Conservation (phyloP, 371 early-diverging fungal genomes). For the Lichtheimia corymbifera region DNA sequence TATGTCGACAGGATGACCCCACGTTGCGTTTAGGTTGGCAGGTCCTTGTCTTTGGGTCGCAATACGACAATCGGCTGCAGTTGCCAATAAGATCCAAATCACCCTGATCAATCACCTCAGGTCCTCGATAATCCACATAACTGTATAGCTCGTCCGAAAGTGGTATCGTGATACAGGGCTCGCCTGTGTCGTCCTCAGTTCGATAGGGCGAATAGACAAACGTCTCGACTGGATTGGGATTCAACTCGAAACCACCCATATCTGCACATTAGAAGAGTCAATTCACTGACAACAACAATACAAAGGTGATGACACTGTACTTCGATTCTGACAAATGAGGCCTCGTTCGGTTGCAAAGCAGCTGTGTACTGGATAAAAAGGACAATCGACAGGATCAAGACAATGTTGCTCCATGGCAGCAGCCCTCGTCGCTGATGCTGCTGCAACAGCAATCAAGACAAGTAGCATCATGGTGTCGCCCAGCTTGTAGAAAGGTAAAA, state of each 20-base stretch:
- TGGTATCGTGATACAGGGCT: conserved; percentile 45
- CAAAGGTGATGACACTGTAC: conserved; percentile 20
- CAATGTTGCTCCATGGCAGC: conserved; percentile 30
- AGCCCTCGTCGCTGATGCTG: not conserved
- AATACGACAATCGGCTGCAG: conserved; percentile 45
- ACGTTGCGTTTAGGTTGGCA: conserved; percentile 47
- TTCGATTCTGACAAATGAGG: conserved; percentile 38
- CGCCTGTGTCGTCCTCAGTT: conserved; percentile 36
- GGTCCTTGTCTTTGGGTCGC: conserved; percentile 40
- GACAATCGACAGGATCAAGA: conserved; percentile 44
- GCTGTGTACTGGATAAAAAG: conserved; percentile 42
- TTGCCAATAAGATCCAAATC: conserved; percentile 48
- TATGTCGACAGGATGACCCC: conserved; percentile 35
- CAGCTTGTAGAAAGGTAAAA: not conserved
- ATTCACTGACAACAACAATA: conserved; percentile 1
- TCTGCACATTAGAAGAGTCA: conserved; percentile 14
- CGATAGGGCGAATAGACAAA: conserved; percentile 31
- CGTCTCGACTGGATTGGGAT: conserved; percentile 34
- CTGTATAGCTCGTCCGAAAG: conserved; percentile 38
- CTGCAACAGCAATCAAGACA: not conserved
- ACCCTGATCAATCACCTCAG: conserved; percentile 34
- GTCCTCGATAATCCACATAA: conserved; percentile 47
- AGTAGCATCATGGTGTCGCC: not conserved
- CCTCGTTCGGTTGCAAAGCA: conserved; percentile 47
- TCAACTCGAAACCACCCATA: conserved; percentile 40